Conservation (phyloP, 1,284 basidiomycete species). For the Apiotrichum mycotoxinovorans region DNA sequence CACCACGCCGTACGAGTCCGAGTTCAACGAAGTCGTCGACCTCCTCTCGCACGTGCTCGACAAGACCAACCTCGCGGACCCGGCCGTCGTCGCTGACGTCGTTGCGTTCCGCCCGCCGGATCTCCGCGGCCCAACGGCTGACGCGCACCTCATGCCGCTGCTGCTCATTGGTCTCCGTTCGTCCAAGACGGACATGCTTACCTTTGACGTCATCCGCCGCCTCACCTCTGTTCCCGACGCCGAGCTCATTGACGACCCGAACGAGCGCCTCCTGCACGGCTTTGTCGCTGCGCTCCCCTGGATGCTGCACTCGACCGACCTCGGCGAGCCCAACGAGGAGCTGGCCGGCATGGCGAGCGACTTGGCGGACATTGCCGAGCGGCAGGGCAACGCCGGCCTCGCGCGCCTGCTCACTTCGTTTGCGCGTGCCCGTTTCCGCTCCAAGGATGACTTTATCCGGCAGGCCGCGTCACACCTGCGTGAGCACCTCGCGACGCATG, state of each 20-base stretch:
- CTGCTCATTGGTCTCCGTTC: conserved; percentile 79
- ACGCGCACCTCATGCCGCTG: conserved; percentile 63
- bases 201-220: conserved; percentile 66
- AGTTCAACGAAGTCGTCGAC: conserved; percentile 68
- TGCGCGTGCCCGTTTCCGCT: conserved; percentile 80
- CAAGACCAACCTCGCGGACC: conserved; percentile 69
- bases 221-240: conserved; percentile 64
- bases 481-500: conserved; percentile 63
- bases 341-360: conserved; percentile 71
- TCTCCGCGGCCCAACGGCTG: conserved; percentile 63
- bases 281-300: conserved; percentile 83
- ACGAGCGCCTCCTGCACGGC: conserved; percentile 72
- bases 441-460: conserved; percentile 87
- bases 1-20: conserved; percentile 74
- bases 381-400: conserved; percentile 70
- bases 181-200: conserved; percentile 63
- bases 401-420: conserved; percentile 82
- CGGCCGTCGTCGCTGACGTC: conserved; percentile 61
- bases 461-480: conserved; percentile 81
- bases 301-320: conserved; percentile 76
- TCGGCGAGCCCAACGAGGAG: conserved; percentile 60
- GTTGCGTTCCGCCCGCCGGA: conserved; percentile 65
- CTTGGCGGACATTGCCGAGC: conserved; percentile 67
- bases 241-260: conserved; percentile 67
- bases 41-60: conserved; percentile 69